phyloP scores from a whole-genome alignment of 306 rosid genomes.

The Vachellia pachyceras region DNA sequence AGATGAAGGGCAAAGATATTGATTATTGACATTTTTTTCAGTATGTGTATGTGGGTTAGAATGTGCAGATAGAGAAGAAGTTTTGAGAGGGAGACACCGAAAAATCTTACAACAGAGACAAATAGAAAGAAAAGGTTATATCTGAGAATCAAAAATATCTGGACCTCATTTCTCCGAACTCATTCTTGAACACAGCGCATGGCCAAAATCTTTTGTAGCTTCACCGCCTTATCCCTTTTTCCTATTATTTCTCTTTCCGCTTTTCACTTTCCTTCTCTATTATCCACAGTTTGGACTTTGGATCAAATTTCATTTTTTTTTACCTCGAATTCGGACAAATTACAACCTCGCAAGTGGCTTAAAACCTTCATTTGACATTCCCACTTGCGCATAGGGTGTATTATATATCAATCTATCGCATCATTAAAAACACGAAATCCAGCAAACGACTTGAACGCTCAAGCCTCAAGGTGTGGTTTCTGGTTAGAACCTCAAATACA shows the following conservation, averaged over 20 bases:
- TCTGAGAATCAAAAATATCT: constrained; percentile 50
- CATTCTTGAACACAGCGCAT: constrained; percentile 27
- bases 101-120: constrained; percentile 24
- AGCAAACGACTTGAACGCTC: too few species aligned
- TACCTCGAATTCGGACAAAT: constrained; percentile 26
- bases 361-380: background rate
- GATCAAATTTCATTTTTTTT: background rate
- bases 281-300: background rate
- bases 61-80: constrained; percentile 3
- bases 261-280: background rate
- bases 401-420: constrained; percentile 13
- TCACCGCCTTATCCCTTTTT: constrained; percentile 51
- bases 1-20: constrained; percentile 12
- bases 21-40: constrained; percentile 37
- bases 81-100: constrained; percentile 4
- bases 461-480: background rate
- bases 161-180: constrained; percentile 40
- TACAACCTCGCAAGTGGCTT: constrained; percentile 30
- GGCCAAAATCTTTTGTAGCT: constrained; percentile 30
- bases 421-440: constrained; percentile 16
- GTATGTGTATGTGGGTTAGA: constrained; percentile 7
- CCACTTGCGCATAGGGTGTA: background rate
- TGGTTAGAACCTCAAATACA: background rate
- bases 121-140: constrained; percentile 9
- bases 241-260: constrained; percentile 25